A percentile compares a stretch with the other conserved stretches of the same genome.
phyloP scores from a whole-genome alignment of 2,329 filamentous ascomycete species.

The Escovopsis sp. region DNA sequence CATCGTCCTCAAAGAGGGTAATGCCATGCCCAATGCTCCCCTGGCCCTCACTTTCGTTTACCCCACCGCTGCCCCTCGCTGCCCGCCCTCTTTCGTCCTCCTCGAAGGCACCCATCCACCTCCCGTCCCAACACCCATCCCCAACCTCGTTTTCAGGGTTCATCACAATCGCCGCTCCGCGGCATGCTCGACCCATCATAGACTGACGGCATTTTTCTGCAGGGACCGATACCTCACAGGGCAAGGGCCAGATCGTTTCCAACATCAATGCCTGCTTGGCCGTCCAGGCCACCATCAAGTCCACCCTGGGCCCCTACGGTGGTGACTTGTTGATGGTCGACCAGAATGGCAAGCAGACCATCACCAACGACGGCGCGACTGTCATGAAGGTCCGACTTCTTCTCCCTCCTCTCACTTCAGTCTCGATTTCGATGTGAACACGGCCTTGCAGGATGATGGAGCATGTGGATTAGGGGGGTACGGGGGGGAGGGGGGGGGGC shows the following conservation, averaged over 20 bases:
- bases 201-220: slow-evolving; percentile 1
- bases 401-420: background rate
- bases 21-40: too few species aligned
- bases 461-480: background rate
- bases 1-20: slow-evolving; percentile 94
- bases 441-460: too few species aligned
- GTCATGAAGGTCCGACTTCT: slow-evolving; percentile 72
- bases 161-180: too few species aligned
- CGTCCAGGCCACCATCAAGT: slow-evolving; percentile 90
- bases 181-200: background rate
- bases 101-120: slow-evolving; percentile 6
- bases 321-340: slow-evolving; percentile 94
- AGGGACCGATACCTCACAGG: slow-evolving; percentile 97
- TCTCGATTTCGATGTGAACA: too few species aligned
- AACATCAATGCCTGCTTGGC: slow-evolving; percentile 98
- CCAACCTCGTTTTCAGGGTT: background rate
- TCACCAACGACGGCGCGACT: slow-evolving; percentile 97
- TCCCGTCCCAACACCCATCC: slow-evolving; percentile 1
- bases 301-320: slow-evolving; percentile 89
- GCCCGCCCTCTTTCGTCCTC: slow-evolving; percentile 2
- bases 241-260: slow-evolving; percentile 88
- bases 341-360: slow-evolving; percentile 88
- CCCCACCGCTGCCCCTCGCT: slow-evolving; percentile 21
- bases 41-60: slow-evolving; percentile 24
- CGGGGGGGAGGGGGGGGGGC: too few species aligned